These are phyloP conservation scores for Lasiodiplodia sp. DNA, from an alignment of 2,329 filamentous ascomycete species.

Conservation along the genomic window DNA sequence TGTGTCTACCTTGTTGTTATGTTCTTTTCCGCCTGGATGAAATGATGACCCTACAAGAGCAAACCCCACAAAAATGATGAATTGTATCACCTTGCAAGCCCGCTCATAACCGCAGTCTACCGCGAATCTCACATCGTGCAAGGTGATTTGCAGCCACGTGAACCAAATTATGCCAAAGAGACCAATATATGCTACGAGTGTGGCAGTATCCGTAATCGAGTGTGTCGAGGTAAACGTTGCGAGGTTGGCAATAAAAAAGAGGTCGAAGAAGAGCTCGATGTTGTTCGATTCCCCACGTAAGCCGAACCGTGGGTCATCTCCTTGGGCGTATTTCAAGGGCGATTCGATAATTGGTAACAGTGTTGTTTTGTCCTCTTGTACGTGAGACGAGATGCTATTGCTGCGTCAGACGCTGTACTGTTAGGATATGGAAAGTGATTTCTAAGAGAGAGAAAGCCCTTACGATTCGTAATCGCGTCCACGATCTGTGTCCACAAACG, in stretches of 20 bases:
- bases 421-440: background rate
- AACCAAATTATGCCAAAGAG: conserved; percentile 67
- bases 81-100: conserved; percentile 62
- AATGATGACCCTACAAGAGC: conserved; percentile 59
- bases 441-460: background rate
- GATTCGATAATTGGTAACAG: conserved; percentile 10
- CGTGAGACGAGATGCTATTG: background rate
- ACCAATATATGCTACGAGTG: conserved; percentile 51
- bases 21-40: conserved; percentile 22
- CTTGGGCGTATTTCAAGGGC: conserved; percentile 9
- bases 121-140: conserved; percentile 69
- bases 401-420: background rate
- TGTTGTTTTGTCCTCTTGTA: background rate
- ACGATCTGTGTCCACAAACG: background rate
- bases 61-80: conserved; percentile 68
- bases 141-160: conserved; percentile 66
- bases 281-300: conserved; percentile 35
- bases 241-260: conserved; percentile 67
- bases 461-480: background rate
- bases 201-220: conserved; percentile 54
- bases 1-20: conserved; percentile 30
- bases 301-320: conserved; percentile 14
- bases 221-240: conserved; percentile 64
- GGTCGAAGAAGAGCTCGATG: conserved; percentile 62
- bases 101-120: conserved; percentile 68